phyloP scores from a whole-genome alignment of 2,329 filamentous ascomycete genomes.

The Cadophora sp. region DNA sequence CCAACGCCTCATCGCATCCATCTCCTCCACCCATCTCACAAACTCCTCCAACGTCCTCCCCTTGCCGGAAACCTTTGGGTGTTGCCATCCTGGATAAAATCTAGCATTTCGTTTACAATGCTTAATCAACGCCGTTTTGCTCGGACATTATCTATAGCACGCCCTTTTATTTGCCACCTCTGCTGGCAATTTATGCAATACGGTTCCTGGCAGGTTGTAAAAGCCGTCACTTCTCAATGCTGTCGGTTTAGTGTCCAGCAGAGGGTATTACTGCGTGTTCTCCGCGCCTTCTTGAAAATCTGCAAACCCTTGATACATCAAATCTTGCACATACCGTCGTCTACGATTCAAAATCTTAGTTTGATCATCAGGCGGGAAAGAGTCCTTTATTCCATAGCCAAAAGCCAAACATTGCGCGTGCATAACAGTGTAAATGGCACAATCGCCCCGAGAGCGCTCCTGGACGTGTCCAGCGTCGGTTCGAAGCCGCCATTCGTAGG shows the following conservation, averaged over 20 bases:
- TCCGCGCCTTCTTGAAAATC: constrained; percentile 9
- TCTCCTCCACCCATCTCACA: constrained; percentile 21
- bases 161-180: constrained; percentile 8
- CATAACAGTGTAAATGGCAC: constrained; percentile 24
- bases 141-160: constrained; percentile 19
- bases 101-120: constrained; percentile 21
- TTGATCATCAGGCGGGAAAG: constrained; percentile 25
- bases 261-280: constrained; percentile 28
- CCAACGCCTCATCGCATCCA: constrained; percentile 19
- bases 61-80: background rate
- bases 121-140: background rate
- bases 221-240: constrained; percentile 21
- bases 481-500: constrained; percentile 27
- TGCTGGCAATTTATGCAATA: constrained; percentile 18
- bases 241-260: constrained; percentile 21
- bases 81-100: constrained; percentile 20
- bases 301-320: constrained; percentile 24
- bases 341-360: constrained; percentile 14
- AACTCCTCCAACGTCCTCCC: constrained; percentile 14
- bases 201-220: constrained; percentile 10
- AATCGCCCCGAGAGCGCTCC: constrained; percentile 18
- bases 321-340: constrained; percentile 28
- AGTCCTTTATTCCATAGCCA: constrained; percentile 16
- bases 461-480: constrained; percentile 21
- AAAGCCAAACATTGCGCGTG: constrained; percentile 29